Evolutionary conservation across 108 stramenopile genomes (phyloP), one percentile per base, ranked within the genome.

Genomic region (Stephanodiscus minutulus): DNA sequence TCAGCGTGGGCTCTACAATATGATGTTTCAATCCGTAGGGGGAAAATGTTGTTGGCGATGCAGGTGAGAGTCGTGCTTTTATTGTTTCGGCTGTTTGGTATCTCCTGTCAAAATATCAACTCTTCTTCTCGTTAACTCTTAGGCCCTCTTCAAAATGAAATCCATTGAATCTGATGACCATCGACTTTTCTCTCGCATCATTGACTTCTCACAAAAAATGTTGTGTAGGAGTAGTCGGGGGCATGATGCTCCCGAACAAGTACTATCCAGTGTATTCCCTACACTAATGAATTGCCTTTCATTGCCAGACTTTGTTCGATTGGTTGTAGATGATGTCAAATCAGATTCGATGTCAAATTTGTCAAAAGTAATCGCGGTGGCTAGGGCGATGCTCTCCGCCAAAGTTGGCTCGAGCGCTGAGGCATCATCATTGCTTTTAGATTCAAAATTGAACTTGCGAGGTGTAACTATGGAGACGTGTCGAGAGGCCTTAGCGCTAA

Each of bases 11-110:
- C 75, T 4, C 44, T 95, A 44, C 85, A 88, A 56, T 97, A 91
- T 75, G 98, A 99, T 75, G 97, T 97, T 18, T 82, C 91, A 3
- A 68, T 96, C 66, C 86, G 96, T 46, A 83, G 97, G 52, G 95
- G 90, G 47, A 98, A 98, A 81, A 72, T 70, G 63, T 47, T 98
- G 50, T 70, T 96, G 86, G 97, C 97, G 3, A 56, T 96, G 41
- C 89, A 95, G 64, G 94, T 82, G 61, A 73, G 76, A 50, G 49
- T 46, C 44, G 50, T 27, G 56, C 29, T 15, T 69, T n/a, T 5
- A 27, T 48, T 67, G 17, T 2, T 61, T n/a, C n/a, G n/a, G n/a
- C n/a, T n/a, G n/a, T 55, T 25, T 49, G 2, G 2, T 49, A 20
- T 20, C 48, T 20, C 52, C 15, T 20, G 1, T 53, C 20, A 9